Percentiles rank a stretch among this genome's conserved stretches.
These are phyloP conservation scores for Mitragyna speciosa DNA, from an alignment of 257 asterid genomes.

Conservation along the genomic window DNA sequence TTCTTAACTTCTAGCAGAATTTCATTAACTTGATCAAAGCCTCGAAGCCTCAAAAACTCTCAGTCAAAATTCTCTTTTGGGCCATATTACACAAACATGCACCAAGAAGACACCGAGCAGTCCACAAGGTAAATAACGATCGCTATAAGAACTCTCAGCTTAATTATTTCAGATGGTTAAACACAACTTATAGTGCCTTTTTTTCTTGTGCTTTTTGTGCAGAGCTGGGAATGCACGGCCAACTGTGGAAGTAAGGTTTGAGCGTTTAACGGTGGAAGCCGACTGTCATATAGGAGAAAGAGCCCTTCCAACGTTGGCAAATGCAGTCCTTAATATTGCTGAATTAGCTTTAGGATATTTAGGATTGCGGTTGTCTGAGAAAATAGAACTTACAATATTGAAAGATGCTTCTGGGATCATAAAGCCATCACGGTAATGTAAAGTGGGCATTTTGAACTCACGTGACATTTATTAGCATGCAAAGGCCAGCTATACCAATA, in stretches of 20 bases:
- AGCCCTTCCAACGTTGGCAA: slow-evolving; percentile 62
- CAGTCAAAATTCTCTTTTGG: neutral
- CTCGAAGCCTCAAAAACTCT: neutral
- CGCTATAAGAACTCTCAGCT: too few relatives aligned
- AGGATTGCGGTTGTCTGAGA: slow-evolving; percentile 38
- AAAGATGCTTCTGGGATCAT: slow-evolving; percentile 51
- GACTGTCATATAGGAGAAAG: slow-evolving; percentile 52
- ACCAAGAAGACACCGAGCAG: neutral
- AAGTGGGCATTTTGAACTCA: too few relatives aligned
- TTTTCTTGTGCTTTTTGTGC: too few relatives aligned
- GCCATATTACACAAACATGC: neutral
- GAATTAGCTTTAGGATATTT: slow-evolving; percentile 42
- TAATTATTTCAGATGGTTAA: too few relatives aligned
- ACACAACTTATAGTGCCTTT: too few relatives aligned
- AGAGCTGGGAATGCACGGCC: slow-evolving; percentile 47
- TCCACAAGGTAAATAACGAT: neutral
- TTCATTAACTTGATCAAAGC: neutral
- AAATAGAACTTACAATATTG: slow-evolving; percentile 36
- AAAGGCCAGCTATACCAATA: neutral
- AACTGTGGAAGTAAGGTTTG: slow-evolving; percentile 50
- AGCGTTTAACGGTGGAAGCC: slow-evolving; percentile 48
- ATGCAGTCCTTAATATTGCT: slow-evolving; percentile 39
- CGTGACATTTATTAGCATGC: neutral
- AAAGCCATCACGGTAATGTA: slow-evolving; percentile 50
- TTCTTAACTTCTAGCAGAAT: too few relatives aligned